Base-by-base conservation (phyloP, 1,284 basidiomycete species). In the Fomes fomentarius region DNA sequence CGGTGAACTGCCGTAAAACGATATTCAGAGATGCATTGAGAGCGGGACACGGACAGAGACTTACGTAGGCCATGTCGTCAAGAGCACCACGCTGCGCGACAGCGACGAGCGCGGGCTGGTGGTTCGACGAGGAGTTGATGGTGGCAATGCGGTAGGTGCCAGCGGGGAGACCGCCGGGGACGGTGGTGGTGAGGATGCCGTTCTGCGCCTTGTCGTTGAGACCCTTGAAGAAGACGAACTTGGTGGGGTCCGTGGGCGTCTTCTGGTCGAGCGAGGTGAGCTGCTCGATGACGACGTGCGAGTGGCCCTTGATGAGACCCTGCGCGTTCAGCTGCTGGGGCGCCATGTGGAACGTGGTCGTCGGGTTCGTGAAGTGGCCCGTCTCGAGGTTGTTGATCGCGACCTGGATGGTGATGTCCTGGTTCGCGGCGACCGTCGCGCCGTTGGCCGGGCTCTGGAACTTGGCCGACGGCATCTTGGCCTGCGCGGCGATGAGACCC, bases 211-310 rank as follows among this genome's bases (percentile, higher is more conserved):
- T 70, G 22, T 65, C 71, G 63, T 84, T 80, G 35, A 84, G 58
- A 39, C 83, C 84, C 73, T 84, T 82, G 82, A 85, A 87, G 74
- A 85, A 87, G 4, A 73, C 76, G 65, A 84, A 84, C 34, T 63
- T 64, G 37, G 63, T 72, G 8, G 84, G 79, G 67, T 85, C 73
- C n/a, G 72, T 69, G n/a, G 76, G 68, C 1, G 66, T 69, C 1
- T 78, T 81, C 57, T 76, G 72, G n/a, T 62, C 68, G 41, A 84
- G 64, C 26, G 75, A 71, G 35, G 65, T 53, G 54, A 87, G 66
- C 55, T 66, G 24, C 65, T 87, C 78, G 57, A 87, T 70, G 50
- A 81, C 78, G 62, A 85, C 72, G 71, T 87, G 84, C 22, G 79
- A 79, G 72, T 87, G 84, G 6, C 84, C 85, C 39, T 72, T 63